A percentile compares a stretch with the other conserved stretches of the same genome.
phyloP scores from a whole-genome alignment of 345 rosid genomes.

The Brassica nigra region DNA sequence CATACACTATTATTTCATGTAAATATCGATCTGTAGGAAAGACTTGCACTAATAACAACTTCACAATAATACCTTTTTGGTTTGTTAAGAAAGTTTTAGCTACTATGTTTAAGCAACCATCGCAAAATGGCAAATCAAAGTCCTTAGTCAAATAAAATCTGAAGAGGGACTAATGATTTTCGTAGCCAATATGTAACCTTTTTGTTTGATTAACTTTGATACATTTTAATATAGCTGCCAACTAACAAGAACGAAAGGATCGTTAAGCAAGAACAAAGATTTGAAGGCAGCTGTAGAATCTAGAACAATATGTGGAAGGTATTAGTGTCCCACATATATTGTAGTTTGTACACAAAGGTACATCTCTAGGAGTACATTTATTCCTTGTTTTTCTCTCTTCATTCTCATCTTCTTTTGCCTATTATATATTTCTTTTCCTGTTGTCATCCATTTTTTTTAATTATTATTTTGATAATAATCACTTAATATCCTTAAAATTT shows the following conservation, averaged over 20 bases:
- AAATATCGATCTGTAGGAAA: background rate
- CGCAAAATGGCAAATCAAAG: background rate
- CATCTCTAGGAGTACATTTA: constrained; percentile 33
- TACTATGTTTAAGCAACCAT: background rate
- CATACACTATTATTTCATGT: background rate
- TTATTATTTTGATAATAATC: background rate
- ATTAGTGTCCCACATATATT: constrained; percentile 17
- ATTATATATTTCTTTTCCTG: background rate
- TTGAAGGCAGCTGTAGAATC: constrained; percentile 38
- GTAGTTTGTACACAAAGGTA: constrained; percentile 41
- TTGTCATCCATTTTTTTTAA: background rate
- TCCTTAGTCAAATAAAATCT: background rate
- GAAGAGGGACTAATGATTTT: background rate
- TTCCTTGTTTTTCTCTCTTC: constrained; percentile 26
- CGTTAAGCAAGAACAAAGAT: constrained; percentile 2
- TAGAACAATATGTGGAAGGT: constrained; percentile 28
- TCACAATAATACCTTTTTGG: background rate
- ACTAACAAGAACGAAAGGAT: background rate
- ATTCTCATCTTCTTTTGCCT: constrained; percentile 9
- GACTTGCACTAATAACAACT: background rate
- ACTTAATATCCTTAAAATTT: background rate
- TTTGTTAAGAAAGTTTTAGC: background rate
- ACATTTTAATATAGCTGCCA: background rate
- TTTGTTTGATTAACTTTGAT: background rate
- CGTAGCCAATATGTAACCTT: background rate